phyloP scores from a whole-genome alignment of 169 alveolate genomes.

The Babesia bovis region DNA sequence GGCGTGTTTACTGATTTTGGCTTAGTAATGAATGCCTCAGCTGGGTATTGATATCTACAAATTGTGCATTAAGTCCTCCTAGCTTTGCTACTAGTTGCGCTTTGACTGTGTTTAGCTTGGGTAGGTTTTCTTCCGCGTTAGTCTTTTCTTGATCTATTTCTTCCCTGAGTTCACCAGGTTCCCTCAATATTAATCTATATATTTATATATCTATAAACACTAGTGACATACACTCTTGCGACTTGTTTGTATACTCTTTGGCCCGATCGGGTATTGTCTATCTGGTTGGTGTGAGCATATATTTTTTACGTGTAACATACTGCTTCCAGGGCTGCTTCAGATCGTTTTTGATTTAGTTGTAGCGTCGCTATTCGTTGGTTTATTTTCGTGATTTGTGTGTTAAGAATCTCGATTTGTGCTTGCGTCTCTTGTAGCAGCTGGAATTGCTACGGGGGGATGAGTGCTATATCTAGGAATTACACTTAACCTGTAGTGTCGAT shows the following conservation, averaged over 20 bases:
- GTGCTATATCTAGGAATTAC: not conserved
- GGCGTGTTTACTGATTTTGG: not conserved
- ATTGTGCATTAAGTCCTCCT: conserved; percentile 62
- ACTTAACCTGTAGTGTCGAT: conserved; percentile 23
- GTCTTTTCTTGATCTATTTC: conserved; percentile 43
- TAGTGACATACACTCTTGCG: conserved; percentile 48
- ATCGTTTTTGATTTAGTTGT: conserved; percentile 40
- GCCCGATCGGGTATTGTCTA: conserved; percentile 27
- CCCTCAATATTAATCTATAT: conserved; percentile 36
- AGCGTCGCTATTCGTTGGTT: conserved; percentile 35
- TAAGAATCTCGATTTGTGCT: conserved; percentile 61
- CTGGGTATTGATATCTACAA: conserved; percentile 54
- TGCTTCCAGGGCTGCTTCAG: conserved; percentile 62
- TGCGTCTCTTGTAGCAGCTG: conserved; percentile 66
- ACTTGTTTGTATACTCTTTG: conserved; percentile 63
- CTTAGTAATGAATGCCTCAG: conserved; percentile 11
- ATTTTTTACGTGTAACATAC: conserved; percentile 21
- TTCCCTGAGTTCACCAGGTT: conserved; percentile 22
- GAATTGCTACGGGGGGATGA: conserved; percentile 40
- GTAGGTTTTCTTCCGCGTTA: conserved; percentile 27
- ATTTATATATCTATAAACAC: too few species aligned
- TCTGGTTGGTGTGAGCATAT: conserved; percentile 24
- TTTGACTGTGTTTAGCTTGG: conserved; percentile 50
- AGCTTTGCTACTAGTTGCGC: conserved; percentile 59
- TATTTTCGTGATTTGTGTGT: conserved; percentile 52